These are phyloP conservation scores for Nepenthes gracilis DNA, from an alignment of 148 eudicot genomes.

Conservation along the genomic window DNA sequence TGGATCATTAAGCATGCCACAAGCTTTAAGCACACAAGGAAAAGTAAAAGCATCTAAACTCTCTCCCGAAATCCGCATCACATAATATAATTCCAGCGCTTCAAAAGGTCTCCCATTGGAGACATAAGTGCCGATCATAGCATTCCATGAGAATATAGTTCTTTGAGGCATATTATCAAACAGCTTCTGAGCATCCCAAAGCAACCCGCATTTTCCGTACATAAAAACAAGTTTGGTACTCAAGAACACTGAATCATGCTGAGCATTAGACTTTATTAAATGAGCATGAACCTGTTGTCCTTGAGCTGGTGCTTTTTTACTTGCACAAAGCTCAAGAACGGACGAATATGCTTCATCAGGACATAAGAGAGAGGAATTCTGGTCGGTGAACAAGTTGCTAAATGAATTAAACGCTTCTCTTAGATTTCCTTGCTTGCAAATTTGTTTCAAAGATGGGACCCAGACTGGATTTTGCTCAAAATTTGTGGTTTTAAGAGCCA, in stretches of 20 bases:
- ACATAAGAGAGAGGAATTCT: constrained; percentile 16
- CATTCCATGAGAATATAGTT: constrained; percentile 77
- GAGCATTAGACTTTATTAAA: constrained; percentile 23
- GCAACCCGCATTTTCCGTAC: constrained; percentile 71
- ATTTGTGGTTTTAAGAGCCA: constrained; percentile 10
- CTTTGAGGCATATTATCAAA: constrained; percentile 59
- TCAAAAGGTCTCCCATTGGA: constrained; percentile 35
- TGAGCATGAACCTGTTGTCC: constrained; percentile 67
- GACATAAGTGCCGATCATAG: constrained; percentile 76
- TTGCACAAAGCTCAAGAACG: constrained; percentile 63
- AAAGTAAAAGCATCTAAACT: constrained; percentile 55
- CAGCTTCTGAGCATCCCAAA: constrained; percentile 51
- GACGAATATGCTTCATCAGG: constrained; percentile 51
- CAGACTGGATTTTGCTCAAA: constrained; percentile 15
- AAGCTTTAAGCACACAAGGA: constrained; percentile 60
- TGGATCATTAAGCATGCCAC: constrained; percentile 30
- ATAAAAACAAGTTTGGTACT: constrained; percentile 54
- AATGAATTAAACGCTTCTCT: constrained; percentile 42
- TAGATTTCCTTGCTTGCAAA: constrained; percentile 25
- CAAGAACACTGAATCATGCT: constrained; percentile 29
- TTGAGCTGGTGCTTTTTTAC: constrained; percentile 26
- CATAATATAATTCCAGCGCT: constrained; percentile 41
- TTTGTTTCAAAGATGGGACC: constrained; percentile 19
- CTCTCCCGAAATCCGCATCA: constrained; percentile 43
- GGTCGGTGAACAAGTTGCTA: constrained; percentile 11